Base-by-base conservation (phyloP, 331 rosid species). In the Rosa hybrid region DNA sequence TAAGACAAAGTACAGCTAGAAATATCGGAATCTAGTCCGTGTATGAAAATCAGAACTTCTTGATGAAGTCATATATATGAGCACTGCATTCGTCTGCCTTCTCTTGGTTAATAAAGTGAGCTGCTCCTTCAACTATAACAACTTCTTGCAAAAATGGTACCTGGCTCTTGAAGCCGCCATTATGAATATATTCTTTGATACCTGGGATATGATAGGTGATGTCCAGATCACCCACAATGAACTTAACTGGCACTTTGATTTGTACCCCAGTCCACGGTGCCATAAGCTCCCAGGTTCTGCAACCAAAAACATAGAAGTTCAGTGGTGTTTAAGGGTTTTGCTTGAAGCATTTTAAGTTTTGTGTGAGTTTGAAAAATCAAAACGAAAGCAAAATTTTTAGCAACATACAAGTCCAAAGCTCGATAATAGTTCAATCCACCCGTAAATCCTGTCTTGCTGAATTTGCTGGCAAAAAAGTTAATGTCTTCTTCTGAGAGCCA, bases 371-470 rank as follows among this genome's bases (percentile, higher is more conserved):
- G 14, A 18, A 20, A 12, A 18, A 65, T 14, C 8, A 7, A 51
- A 12, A 53, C 12, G 0, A 21, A 16, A 17, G 39, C 27, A 21
- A 14, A 17, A 49, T 11, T 23, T 20, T 45, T 0, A 34, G 10
- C 44, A 81, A 83, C 92, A 48, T 82, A 94, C 97, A 87, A 80
- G 81, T 92, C 81, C 34, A 90, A 2, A 38, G 94, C 93, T 10
- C 96, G 94, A 81, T 92, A 94, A 78, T 92, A 92, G 86, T 94
- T 94, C 46, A 92, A 81, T 54, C 97, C 98, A 6, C 98, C 98
- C 6, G 92, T 90, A 78, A 92, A 92, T 74, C 98, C 97, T n/a
- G 56, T 88, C 77, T 90, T 87, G 38, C 87, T 83, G 85, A 80
- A 92, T 69, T 92, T 92, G 76, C 60, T 77, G 39, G 86, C 97